Evolutionary conservation across 2,329 filamentous ascomycete genomes (phyloP).

Genomic region (Pyrenochaeta sp.): DNA sequence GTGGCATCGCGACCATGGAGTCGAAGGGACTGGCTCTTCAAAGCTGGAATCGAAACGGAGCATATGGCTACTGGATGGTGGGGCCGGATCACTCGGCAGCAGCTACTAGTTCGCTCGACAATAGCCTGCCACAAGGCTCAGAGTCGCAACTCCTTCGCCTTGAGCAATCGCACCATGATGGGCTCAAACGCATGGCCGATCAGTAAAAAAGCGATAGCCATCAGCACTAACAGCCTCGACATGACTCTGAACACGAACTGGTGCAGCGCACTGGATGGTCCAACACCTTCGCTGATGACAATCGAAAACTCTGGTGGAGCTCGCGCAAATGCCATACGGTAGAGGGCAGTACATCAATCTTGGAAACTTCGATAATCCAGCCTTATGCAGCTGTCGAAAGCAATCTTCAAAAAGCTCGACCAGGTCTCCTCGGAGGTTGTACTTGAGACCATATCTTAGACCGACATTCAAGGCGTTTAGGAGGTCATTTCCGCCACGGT

Average conservation of each 20-base stretch:
- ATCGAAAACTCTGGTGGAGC: neutral
- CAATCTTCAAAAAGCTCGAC: neutral
- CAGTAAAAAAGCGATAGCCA: neutral
- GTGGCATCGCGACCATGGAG: no score
- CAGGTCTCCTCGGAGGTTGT: neutral
- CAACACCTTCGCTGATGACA: neutral
- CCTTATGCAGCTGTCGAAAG: neutral
- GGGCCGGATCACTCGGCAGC: neutral
- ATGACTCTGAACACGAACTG: neutral
- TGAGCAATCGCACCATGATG: neutral
- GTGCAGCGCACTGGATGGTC: neutral
- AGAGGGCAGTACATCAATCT: neutral
- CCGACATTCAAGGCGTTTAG: neutral
- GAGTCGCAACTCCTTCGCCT: neutral
- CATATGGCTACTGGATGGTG: slow-evolving; percentile 4
- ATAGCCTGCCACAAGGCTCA: slow-evolving; percentile 2
- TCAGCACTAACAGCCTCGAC: neutral
- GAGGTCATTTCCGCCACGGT: neutral
- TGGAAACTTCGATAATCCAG: neutral
- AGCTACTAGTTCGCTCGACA: slow-evolving; percentile 1
- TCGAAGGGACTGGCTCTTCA: no score
- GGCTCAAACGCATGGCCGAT: neutral
- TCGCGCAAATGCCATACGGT: neutral
- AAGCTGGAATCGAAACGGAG: slow-evolving; percentile 1
- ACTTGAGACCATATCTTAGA: neutral